Evolutionary conservation across 345 rosid species (phyloP).

Genomic region (Linum lewisii): DNA sequence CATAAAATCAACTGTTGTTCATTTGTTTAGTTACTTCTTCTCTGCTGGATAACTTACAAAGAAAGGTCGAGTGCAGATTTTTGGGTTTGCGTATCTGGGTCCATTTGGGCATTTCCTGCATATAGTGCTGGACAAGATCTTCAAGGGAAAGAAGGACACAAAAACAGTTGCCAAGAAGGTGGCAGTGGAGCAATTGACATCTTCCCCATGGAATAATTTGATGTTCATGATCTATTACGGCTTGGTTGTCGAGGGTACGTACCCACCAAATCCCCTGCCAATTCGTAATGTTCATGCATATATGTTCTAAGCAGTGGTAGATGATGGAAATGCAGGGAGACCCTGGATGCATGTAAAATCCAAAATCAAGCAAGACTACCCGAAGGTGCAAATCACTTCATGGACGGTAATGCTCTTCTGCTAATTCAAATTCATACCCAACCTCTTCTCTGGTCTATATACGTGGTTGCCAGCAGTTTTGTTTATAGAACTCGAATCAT

Average conservation of each 20-base stretch:
- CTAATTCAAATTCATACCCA: too few relatives aligned
- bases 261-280: not conserved
- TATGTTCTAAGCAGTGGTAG: not conserved
- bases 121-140: constrained; percentile 58
- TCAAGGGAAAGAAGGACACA: constrained; percentile 81
- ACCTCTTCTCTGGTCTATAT: not conserved
- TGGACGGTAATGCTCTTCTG: constrained; percentile 57
- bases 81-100: constrained; percentile 77
- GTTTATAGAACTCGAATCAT: not conserved
- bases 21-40: not conserved
- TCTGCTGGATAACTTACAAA: too few relatives aligned
- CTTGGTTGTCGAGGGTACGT: constrained; percentile 56
- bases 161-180: constrained; percentile 94
- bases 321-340: constrained; percentile 50
- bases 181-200: constrained; percentile 60
- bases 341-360: constrained; percentile 71
- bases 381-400: constrained; percentile 53
- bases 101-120: constrained; percentile 79
- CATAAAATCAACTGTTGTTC: not conserved
- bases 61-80: constrained; percentile 61
- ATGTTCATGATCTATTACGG: constrained; percentile 80
- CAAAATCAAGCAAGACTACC: constrained; percentile 70
- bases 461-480: not conserved
- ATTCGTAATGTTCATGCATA: not conserved
- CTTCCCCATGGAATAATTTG: constrained; percentile 88